Evolutionary conservation across 495 filamentous ascomycete genomes (phyloP), one percentile per base, ranked within the genome.

Genomic region (Podospora conica): DNA sequence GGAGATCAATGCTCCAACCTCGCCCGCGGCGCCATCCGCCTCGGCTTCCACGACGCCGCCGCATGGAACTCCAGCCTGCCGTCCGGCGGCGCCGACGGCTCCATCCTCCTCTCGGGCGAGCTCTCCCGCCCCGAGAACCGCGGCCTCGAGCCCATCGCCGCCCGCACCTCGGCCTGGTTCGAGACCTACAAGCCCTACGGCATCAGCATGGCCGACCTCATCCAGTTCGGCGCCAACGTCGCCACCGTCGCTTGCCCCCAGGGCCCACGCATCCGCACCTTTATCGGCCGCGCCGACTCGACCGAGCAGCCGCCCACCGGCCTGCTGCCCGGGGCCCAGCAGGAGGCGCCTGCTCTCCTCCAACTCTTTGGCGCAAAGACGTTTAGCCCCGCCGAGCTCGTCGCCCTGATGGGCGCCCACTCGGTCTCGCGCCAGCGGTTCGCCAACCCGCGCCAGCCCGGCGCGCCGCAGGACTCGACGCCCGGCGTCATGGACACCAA

Each of bases 41-140:
- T 63, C 24, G 61, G 53, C 61, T 63, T 63, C 53, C 61, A 63
- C 61, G 61, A 63, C 15, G 33, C 61, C 22, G 40, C 33, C 12
- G 48, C 40, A 9, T 63, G 61, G 61, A 63, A 63, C 53, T n/a
- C 48, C 9, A 55, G 48, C 21, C 23, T 63, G 1, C 61, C 61
- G 1, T 29, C 22, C 18, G 61, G 61, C 5, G 61, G 61, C 61
- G 61, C 61, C 8, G 61, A 63, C 18, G 61, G 61, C n/a, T 63
- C 61, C 48, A 63, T 63, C 25, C 61, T 63, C 22, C 48, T 63
- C 61, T 31, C 40, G 18, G 61, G 29, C 12, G 61, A 63, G 24
- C 61, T 63, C 22, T 15, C 61, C 53, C 61, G 61, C 15, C 24
- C 53, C 24, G 61, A 63, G 7, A 63, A 63, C 61, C 15, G 24